A percentile compares a stretch with the other conserved stretches of the same genome.
Conservation (phyloP, 2,329 filamentous ascomycete genomes). For the Venturia oleaginea region DNA sequence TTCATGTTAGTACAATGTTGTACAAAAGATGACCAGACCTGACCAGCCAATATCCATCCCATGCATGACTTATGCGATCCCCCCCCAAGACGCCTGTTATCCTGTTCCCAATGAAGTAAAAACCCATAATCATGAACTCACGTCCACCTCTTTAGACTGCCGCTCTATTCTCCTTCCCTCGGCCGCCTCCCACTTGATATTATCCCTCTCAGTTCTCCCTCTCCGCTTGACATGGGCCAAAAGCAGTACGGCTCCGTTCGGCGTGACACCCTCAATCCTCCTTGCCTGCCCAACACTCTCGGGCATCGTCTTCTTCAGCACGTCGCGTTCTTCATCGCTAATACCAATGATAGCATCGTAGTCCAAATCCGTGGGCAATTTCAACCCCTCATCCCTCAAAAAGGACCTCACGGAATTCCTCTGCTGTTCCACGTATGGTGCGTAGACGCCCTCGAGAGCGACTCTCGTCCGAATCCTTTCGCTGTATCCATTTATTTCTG, state of each 20-base stretch:
- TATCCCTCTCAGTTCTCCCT: background rate
- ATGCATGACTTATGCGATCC: background rate
- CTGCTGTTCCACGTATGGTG: slow-evolving; percentile 74
- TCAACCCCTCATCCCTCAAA: slow-evolving; percentile 65
- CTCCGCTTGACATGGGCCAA: slow-evolving; percentile 30
- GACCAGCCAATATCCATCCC: background rate
- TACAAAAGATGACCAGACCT: background rate
- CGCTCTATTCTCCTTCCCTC: background rate
- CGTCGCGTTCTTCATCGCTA: slow-evolving; percentile 67
- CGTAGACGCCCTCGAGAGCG: slow-evolving; percentile 74
- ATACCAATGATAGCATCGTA: slow-evolving; percentile 67
- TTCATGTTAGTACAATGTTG: background rate
- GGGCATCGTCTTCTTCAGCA: slow-evolving; percentile 61
- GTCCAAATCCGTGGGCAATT: slow-evolving; percentile 64
- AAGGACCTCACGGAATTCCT: slow-evolving; percentile 56
- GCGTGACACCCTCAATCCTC: slow-evolving; percentile 68
- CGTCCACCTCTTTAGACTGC: background rate
- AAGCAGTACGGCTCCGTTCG: slow-evolving; percentile 44
- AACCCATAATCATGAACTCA: background rate
- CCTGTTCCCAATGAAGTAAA: background rate
- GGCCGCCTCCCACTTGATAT: slow-evolving; percentile 1
- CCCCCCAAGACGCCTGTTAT: background rate
- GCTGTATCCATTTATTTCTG: slow-evolving; percentile 45
- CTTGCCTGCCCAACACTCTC: slow-evolving; percentile 84
- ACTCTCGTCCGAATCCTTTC: slow-evolving; percentile 58